Base-by-base conservation (phyloP, 1,284 basidiomycete species). In the Tilletia caries region DNA sequence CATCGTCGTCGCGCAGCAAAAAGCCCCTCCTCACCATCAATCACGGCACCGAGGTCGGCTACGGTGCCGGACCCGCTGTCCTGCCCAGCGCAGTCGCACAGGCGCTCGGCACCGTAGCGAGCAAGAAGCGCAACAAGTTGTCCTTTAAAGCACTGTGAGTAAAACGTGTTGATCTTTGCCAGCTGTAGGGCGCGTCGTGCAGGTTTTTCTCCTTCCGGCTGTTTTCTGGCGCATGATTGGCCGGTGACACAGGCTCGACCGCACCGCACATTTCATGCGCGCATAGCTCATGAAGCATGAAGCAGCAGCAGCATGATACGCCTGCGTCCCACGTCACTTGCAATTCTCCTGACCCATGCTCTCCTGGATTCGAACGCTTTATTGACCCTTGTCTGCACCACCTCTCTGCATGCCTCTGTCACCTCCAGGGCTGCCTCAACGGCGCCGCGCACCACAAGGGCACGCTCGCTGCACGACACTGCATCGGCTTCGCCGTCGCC, bases 51-150 rank as follows among this genome's bases (percentile, higher is more conserved):
- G 33, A 62, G 13, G 32, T 62, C 13, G 58, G 58, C 29, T 29
- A 62, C 15, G 58, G 58, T 37, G 58, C 58, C 10, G 58, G 58
- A 13, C 58, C 58, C 33, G 58, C 58, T 20, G 58, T 62, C 33
- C 18, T 62, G 58, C 58, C 58, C 20, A 62, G 58, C 32, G 29
- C 58, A 13, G 33, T 62, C 12, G 58, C 33, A 20, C 58, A 62
- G 3, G 32, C 58, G 6, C 58, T 62, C 15, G 58, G 29, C 2
- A 20, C 33, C 29, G 58, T 37, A 27, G 32, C 58, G 20, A 29
- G 32, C 18, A 62, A 62, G 33, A 37, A 37, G 32, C 27, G 58
- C 29, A 23, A 18, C 29, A 33, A 37, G 20, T 10, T 4, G 4
- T 62, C 58, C 10, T 13, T 20, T 20, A 62, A 37, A 33, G 27